Percentiles rank a stretch among this genome's conserved stretches.
Conservation (phyloP, 257 asterid genomes). For the Nemophila menziesii region DNA sequence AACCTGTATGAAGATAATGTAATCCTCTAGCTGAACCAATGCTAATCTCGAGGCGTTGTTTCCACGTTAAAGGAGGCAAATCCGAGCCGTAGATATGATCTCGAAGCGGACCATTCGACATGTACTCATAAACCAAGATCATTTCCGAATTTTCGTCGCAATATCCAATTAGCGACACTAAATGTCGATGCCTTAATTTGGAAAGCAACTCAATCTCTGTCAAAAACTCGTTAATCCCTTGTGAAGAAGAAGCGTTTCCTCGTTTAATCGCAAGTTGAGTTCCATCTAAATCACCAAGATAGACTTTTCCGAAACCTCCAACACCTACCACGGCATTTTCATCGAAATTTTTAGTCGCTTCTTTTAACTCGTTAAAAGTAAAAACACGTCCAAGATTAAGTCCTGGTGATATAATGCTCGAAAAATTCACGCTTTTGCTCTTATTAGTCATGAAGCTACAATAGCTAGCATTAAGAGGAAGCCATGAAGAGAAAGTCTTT, state of each 20-base stretch:
- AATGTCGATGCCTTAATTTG: slow-evolving; percentile 77
- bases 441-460: slow-evolving; percentile 68
- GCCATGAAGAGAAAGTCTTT: slow-evolving; percentile 81
- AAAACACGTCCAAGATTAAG: slow-evolving; percentile 53
- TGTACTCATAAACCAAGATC: slow-evolving; percentile 80
- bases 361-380: slow-evolving; percentile 45
- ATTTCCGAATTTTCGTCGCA: slow-evolving; percentile 79
- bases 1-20: slow-evolving; percentile 91
- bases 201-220: slow-evolving; percentile 75
- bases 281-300: slow-evolving; percentile 51
- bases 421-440: slow-evolving; percentile 44
- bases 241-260: slow-evolving; percentile 77
- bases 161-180: slow-evolving; percentile 76
- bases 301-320: slow-evolving; percentile 98
- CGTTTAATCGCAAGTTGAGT: slow-evolving; percentile 68
- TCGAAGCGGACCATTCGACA: slow-evolving; percentile 71
- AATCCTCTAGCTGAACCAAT: slow-evolving; percentile 87
- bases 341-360: slow-evolving; percentile 67
- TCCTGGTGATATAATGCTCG: slow-evolving; percentile 43
- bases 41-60: slow-evolving; percentile 78
- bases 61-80: slow-evolving; percentile 54
- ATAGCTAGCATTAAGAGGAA: slow-evolving; percentile 54
- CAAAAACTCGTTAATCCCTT: slow-evolving; percentile 80
- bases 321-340: slow-evolving; percentile 63
- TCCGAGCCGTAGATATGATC: slow-evolving; percentile 67